Evolutionary conservation across 140 eudicot genomes (phyloP).

Genomic region (Senecio squalidus): DNA sequence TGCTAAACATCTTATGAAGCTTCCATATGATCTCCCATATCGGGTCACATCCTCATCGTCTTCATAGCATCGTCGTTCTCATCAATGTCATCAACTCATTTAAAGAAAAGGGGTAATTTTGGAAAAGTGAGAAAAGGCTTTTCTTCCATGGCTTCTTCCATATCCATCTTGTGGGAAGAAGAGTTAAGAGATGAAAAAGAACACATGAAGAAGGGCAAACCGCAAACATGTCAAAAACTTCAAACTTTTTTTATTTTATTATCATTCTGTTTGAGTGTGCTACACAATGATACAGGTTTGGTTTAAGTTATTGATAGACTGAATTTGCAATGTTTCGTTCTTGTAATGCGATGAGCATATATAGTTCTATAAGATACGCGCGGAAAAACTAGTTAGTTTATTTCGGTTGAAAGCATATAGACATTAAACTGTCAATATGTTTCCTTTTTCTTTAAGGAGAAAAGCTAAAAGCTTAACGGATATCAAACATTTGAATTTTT

Average conservation of each 20-base stretch:
- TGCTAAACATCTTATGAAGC: conserved; percentile 43
- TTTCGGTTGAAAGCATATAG: background rate
- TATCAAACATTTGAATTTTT: background rate
- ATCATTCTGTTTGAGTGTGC: no score
- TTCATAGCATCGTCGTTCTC: conserved; percentile 8
- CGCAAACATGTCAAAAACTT: no score
- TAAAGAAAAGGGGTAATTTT: background rate
- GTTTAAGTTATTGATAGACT: background rate
- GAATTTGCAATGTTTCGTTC: background rate
- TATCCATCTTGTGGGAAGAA: conserved; percentile 8
- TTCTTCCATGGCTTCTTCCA: conserved; percentile 12
- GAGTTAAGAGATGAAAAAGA: conserved; percentile 1
- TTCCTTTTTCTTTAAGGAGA: background rate
- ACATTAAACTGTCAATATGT: background rate
- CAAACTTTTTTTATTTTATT: no score
- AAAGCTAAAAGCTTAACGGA: background rate
- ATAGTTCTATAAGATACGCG: no score
- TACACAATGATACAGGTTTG: background rate
- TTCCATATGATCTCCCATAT: conserved; percentile 37
- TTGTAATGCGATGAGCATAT: no score
- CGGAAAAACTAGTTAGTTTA: background rate
- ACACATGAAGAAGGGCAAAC: background rate
- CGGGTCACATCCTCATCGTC: conserved; percentile 17
- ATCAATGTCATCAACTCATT: background rate
- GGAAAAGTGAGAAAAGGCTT: background rate